Base-by-base conservation (phyloP, 2,329 filamentous ascomycete species). In the Fusarium sp. region DNA sequence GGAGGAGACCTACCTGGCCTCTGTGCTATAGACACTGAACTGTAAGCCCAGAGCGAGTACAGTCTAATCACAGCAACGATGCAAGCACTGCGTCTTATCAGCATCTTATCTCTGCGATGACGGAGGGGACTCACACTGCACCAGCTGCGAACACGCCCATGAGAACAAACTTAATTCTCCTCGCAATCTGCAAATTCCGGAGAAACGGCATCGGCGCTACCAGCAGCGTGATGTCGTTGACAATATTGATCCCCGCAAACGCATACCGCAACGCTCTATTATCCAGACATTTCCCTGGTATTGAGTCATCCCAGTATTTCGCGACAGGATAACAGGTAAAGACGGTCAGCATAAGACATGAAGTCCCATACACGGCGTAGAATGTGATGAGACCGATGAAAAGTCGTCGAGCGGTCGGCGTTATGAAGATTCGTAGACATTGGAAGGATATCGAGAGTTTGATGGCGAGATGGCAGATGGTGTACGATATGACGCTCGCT, bases 241-340 rank as follows among this genome's bases (percentile, higher is more conserved):
- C 12, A 3, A 58, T 58, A 1, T 58, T 58, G n/a, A 58, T 58
- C 15, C 54, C 54, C 15, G 54, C 54, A 25, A 58, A 58, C 0
- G 54, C 54, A 15, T 58, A 58, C 15, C 54, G 45, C 22, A 58
- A 16, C 10, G 54, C 54, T 9, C 54, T 22, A 6, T 58, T 58
- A 10, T 58, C 25, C 3, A 58, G 45, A 40, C 54, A 51, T 13
- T 20, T 30, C 2, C 54, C 54, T 2, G 32, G 32, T 29, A 41
- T 30, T 4, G 45, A 51, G 12, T 58, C 45, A 5, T 58, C 54
- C 54, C 54, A 58, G 45, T 58, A 58, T 11, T 52, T 58, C 2
- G 54, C 54, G 1, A 58, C 32, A 18, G 54, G 54, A n/a, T 41
- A 41, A 20, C 54, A 58, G 22, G 54, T 58, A 20, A 58, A 58